These are phyloP conservation scores for Anthracocystis panici-leucophaei DNA, from an alignment of 1,284 basidiomycete species.

Conservation along the genomic window DNA sequence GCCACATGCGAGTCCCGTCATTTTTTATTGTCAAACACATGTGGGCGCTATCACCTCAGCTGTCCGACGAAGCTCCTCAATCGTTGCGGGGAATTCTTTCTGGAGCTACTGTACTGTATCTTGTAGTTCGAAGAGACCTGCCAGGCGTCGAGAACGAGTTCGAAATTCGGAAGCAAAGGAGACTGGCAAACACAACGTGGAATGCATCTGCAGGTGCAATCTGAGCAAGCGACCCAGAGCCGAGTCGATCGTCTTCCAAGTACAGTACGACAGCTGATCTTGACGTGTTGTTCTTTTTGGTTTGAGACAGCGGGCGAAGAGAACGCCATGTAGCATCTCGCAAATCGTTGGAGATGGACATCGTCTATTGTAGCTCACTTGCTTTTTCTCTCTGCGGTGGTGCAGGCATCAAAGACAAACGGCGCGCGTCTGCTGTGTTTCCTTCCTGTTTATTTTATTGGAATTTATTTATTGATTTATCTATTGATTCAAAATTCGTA, in stretches of 20 bases:
- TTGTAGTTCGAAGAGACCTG: no score
- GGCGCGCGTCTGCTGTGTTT: background rate
- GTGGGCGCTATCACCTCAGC: no score
- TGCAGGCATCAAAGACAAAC: background rate
- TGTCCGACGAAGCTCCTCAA: no score
- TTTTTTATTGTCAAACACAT: no score
- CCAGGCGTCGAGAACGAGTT: no score
- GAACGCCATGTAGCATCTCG: background rate
- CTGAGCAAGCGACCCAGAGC: background rate
- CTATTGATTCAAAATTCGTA: no score
- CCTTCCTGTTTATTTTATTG: background rate
- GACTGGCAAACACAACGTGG: background rate
- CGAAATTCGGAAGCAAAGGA: no score
- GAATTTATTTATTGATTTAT: background rate
- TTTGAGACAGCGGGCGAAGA: background rate
- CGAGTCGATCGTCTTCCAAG: background rate
- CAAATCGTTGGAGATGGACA: no score
- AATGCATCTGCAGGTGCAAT: background rate
- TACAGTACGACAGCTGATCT: constrained; percentile 9
- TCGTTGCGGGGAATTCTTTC: no score
- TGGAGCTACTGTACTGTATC: no score
- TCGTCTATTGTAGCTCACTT: constrained; percentile 5
- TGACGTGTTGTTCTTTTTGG: background rate
- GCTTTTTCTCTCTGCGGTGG: background rate
- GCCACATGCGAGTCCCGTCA: no score